A percentile compares a stretch with the other conserved stretches of the same genome.
Conservation (phyloP, 2,329 filamentous ascomycete species). For the Metarhizium robertsii region DNA sequence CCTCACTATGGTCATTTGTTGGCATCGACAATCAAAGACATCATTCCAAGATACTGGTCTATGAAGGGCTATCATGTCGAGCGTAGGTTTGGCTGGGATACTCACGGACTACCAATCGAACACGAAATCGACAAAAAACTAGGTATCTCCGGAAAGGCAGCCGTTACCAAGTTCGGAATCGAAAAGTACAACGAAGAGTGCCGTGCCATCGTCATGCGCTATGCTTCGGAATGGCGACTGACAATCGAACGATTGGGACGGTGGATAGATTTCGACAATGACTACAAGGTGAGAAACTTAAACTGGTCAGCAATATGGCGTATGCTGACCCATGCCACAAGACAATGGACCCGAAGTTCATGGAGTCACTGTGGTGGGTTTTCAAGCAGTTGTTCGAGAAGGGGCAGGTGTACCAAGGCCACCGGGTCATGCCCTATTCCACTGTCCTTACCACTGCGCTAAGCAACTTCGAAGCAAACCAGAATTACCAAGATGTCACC, state of each 20-base stretch:
- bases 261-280: constrained; percentile 97
- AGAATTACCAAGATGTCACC: constrained; percentile 89
- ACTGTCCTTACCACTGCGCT: constrained; percentile 82
- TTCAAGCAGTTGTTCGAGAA: constrained; percentile 92
- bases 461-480: constrained; percentile 87
- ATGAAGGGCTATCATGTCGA: constrained; percentile 95
- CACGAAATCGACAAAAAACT: constrained; percentile 97
- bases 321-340: constrained; percentile 17
- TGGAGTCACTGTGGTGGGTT: constrained; percentile 96
- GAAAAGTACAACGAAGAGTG: constrained; percentile 89
- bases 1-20: constrained; percentile 66
- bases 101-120: constrained; percentile 89
- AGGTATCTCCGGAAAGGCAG: constrained; percentile 77
- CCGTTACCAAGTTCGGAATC: constrained; percentile 78
- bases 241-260: constrained; percentile 83
- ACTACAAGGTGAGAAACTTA: constrained; percentile 63
- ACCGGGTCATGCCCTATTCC: constrained; percentile 91
- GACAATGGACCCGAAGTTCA: constrained; percentile 92
- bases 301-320: not conserved
- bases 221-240: constrained; percentile 73
- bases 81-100: constrained; percentile 89
- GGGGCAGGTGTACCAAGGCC: constrained; percentile 78
- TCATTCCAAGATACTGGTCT: constrained; percentile 92
- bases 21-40: constrained; percentile 93
- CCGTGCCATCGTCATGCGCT: constrained; percentile 87